Evolutionary conservation across 768 basidiomycete species (phyloP), one percentile per base, ranked within the genome.

Genomic region (Podaxis pistillaris): DNA sequence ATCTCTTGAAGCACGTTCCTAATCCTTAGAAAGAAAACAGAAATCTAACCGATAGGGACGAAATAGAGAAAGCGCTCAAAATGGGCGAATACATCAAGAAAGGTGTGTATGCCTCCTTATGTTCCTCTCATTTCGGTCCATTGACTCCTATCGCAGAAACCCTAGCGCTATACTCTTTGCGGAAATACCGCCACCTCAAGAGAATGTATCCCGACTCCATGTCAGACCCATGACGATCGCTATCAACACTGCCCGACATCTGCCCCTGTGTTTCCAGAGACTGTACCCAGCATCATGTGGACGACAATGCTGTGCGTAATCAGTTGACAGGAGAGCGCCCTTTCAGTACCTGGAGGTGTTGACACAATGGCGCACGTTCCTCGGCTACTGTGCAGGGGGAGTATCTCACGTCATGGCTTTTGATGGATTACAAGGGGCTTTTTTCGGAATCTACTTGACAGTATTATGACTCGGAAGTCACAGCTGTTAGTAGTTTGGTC

Each of bases 51-150:
- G 83, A 90, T 67, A 79, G 79, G 63, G 80, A 83, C 19, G 90
- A 93, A 64, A 90, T 93, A 58, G 89, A 93, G 75, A 85, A 81
- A 62, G 91, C 91, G 0, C 75, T 93, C 62, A 82, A 80, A 63
- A 74, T 93, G 33, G 90, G 87, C 12, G 91, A 93, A 71, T 93
- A 92, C 67, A 93, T 94, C 74, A 91, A 88, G 76, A 90, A 91
- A 69, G 93, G 93, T 90, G 68, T 64, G 83, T 69, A 36, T 47
- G 22, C n/a, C 46, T 49, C 37, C 6, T 24, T 61, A 22, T 41
- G 26, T 4, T 22, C 13, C 37, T 36, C 7, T 49, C 46, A 6
- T 24, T 17, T 4, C 33, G 8, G 33, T 8, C 19, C 26, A 53
- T 19, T 30, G 11, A 54, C 44, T 37, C 26, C 59, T 51, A 30